Evolutionary conservation across 1,284 basidiomycete species (phyloP).

Genomic region (Boletus semigastroideus): DNA sequence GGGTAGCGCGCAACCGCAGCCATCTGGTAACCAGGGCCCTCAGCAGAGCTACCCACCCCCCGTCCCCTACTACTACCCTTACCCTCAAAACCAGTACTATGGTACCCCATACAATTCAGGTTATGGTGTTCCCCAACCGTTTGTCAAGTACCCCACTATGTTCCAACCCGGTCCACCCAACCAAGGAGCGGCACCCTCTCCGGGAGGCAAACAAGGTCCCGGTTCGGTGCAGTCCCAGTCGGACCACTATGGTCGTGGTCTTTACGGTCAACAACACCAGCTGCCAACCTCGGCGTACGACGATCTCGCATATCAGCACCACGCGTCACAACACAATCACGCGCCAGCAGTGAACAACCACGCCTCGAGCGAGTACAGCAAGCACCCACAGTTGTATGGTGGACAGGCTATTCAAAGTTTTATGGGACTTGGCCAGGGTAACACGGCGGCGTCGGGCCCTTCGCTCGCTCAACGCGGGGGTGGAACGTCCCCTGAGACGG

Average conservation of each 20-base stretch:
- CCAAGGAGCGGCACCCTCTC: constrained; percentile 60
- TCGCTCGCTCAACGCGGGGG: constrained; percentile 46
- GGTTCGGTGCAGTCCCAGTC: constrained; percentile 55
- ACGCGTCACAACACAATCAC: constrained; percentile 51
- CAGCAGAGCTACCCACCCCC: constrained; percentile 61
- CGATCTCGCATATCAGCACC: constrained; percentile 62
- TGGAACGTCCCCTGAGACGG: constrained; percentile 62
- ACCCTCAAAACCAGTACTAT: constrained; percentile 74
- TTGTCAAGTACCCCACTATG: constrained; percentile 73
- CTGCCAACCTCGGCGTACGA: constrained; percentile 58
- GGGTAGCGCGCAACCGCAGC: constrained; percentile 49
- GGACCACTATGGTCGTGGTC: constrained; percentile 56
- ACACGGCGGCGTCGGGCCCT: constrained; percentile 43
- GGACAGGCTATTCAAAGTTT: constrained; percentile 65
- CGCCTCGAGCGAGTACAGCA: constrained; percentile 60
- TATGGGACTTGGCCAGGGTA: constrained; percentile 61
- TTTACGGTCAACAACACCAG: constrained; percentile 63
- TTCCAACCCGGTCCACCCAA: constrained; percentile 68
- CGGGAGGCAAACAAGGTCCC: constrained; percentile 60
- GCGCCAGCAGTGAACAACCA: constrained; percentile 52
- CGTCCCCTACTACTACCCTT: constrained; percentile 67
- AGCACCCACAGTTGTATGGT: constrained; percentile 59
- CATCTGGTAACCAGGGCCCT: constrained; percentile 56
- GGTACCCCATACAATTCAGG: constrained; percentile 68
- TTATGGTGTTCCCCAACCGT: constrained; percentile 66